phyloP scores from a whole-genome alignment of 306 rosid genomes.

The Hippophae gyantsensis region DNA sequence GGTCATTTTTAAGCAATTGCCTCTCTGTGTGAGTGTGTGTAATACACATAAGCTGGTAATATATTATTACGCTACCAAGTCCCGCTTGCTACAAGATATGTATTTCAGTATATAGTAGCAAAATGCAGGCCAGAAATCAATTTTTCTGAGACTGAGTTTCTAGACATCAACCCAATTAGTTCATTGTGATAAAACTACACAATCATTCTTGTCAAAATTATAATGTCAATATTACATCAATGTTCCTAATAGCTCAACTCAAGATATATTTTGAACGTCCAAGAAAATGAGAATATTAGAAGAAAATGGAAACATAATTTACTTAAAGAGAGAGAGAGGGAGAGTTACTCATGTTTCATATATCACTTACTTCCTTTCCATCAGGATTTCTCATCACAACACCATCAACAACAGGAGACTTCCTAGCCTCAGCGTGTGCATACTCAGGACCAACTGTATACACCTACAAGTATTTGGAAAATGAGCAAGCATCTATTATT shows the following conservation, averaged over 20 bases:
- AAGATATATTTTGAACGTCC: no score
- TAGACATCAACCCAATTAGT: not conserved
- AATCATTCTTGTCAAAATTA: no score
- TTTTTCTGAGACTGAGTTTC: not conserved
- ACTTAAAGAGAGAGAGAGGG: no score
- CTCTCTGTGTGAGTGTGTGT: no score
- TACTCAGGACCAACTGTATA: slow-evolving; percentile 97
- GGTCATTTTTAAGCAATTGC: no score
- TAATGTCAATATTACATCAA: no score
- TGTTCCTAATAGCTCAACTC: no score
- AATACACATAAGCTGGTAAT: no score
- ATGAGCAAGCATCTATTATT: slow-evolving; percentile 17
- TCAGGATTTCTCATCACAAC: slow-evolving; percentile 98
- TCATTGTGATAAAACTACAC: not conserved
- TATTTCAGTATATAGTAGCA: not conserved
- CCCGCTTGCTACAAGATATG: slow-evolving; percentile 2
- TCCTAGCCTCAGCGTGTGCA: slow-evolving; percentile 99
- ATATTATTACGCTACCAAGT: not conserved
- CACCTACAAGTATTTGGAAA: slow-evolving; percentile 48
- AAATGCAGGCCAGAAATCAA: not conserved
- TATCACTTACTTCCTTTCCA: slow-evolving; percentile 84
- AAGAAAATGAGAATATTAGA: no score
- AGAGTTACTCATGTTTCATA: no score
- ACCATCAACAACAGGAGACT: slow-evolving; percentile 99
- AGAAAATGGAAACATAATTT: no score